These are phyloP conservation scores for Lentinula guzmanii DNA, from an alignment of 768 basidiomycete genomes.

Conservation along the genomic window DNA sequence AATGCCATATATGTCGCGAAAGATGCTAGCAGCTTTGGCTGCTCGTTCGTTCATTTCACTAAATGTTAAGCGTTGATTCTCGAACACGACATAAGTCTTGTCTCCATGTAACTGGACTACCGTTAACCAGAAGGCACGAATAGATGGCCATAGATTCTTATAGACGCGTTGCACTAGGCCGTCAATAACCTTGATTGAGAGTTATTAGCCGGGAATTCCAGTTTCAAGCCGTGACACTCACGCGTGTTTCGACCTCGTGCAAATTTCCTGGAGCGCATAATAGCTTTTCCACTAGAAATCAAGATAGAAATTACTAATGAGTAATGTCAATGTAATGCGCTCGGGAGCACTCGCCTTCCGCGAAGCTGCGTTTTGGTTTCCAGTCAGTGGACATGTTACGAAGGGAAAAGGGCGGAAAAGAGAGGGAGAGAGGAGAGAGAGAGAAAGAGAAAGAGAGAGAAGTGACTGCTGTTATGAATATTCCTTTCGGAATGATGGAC, in stretches of 20 bases:
- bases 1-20: slow-evolving; percentile 34
- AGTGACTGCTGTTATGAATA: neutral
- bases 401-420: neutral
- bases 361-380: neutral
- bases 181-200: slow-evolving; percentile 26
- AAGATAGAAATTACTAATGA: neutral
- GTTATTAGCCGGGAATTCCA: neutral
- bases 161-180: slow-evolving; percentile 42
- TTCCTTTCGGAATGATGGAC: neutral
- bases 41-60: slow-evolving; percentile 30
- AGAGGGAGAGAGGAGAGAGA: no score
- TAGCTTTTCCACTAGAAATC: neutral
- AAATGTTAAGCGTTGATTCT: slow-evolving; percentile 38
- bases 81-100: slow-evolving; percentile 43
- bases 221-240: neutral
- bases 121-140: slow-evolving; percentile 41
- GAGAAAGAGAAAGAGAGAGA: neutral
- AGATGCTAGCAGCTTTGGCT: slow-evolving; percentile 30
- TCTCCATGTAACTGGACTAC: slow-evolving; percentile 26
- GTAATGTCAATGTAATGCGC: neutral
- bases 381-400: neutral
- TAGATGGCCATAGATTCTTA: slow-evolving; percentile 43
- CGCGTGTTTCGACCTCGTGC: slow-evolving; percentile 4
- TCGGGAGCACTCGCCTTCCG: neutral
- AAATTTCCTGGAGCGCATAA: neutral